A percentile compares a stretch with the other conserved stretches of the same genome.
Conservation (phyloP, 179 eudicot genomes). For the Spinacia oleracea region DNA sequence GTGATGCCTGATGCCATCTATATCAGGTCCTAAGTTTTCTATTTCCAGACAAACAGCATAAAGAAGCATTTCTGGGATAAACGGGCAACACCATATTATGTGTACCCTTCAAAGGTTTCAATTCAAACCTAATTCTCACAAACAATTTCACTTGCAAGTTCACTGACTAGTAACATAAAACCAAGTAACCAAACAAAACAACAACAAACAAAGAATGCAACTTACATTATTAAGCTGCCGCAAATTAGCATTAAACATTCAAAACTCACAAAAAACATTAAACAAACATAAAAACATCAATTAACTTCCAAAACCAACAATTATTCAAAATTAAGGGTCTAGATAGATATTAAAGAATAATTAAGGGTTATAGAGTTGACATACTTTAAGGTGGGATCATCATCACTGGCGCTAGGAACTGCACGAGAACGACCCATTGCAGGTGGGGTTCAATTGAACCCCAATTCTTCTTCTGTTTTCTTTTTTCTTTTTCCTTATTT, state of each 20-base stretch:
- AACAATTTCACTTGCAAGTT: not conserved
- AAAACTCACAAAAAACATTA: not conserved
- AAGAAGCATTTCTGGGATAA: not conserved
- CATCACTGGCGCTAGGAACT: not conserved
- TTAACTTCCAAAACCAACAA: not conserved
- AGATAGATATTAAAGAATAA: too few species aligned
- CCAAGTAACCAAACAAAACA: not conserved
- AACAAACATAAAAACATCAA: not conserved
- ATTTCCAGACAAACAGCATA: not conserved
- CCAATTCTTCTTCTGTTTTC: too few species aligned
- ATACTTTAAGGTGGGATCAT: slow-evolving; percentile 10
- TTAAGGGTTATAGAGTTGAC: not conserved
- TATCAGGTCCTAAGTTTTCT: not conserved
- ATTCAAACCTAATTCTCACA: not conserved
- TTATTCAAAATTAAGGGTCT: not conserved
- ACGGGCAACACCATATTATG: not conserved
- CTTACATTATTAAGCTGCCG: not conserved
- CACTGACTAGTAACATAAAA: not conserved
- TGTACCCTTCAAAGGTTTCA: not conserved
- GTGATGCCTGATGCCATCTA: not conserved
- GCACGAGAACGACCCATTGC: slow-evolving; percentile 13
- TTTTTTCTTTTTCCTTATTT: too few species aligned
- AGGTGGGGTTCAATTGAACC: not conserved
- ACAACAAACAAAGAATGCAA: not conserved
- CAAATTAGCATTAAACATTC: slow-evolving; percentile 5